Conservation (phyloP, 768 basidiomycete genomes). For the Paxillus involutus region DNA sequence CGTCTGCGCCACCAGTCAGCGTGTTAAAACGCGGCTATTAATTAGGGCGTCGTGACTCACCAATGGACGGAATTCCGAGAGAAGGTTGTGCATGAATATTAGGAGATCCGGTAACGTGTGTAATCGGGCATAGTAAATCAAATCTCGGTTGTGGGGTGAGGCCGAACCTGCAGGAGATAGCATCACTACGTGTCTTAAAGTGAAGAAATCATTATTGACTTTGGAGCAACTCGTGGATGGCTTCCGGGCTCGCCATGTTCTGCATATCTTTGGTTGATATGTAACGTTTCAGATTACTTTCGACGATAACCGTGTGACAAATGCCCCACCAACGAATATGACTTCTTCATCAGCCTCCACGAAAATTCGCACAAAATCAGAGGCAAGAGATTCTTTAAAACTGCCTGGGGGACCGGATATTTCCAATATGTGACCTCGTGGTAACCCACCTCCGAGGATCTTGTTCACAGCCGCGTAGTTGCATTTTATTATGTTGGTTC, state of each 20-base stretch:
- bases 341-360: slow-evolving; percentile 49
- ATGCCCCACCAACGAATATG: slow-evolving; percentile 59
- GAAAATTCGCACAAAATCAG: slow-evolving; percentile 49
- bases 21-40: neutral
- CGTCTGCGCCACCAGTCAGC: slow-evolving; percentile 38
- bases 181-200: slow-evolving; percentile 6
- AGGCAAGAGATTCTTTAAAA: slow-evolving; percentile 57
- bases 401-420: slow-evolving; percentile 77
- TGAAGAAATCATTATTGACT: slow-evolving; percentile 18
- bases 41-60: slow-evolving; percentile 35
- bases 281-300: slow-evolving; percentile 5
- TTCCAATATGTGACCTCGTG: slow-evolving; percentile 63
- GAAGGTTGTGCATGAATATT: slow-evolving; percentile 56
- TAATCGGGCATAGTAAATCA: slow-evolving; percentile 31
- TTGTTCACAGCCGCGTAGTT: slow-evolving; percentile 51
- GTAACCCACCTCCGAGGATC: slow-evolving; percentile 63
- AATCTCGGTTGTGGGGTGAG: slow-evolving; percentile 26
- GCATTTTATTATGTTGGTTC: slow-evolving; percentile 15
- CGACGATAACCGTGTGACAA: neutral
- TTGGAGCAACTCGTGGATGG: slow-evolving; percentile 31
- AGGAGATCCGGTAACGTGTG: slow-evolving; percentile 55
- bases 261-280: slow-evolving; percentile 42
- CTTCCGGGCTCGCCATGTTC: slow-evolving; percentile 41
- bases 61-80: slow-evolving; percentile 45
- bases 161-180: slow-evolving; percentile 41